phyloP scores from a whole-genome alignment of 805 yeast genomes.

The Saccharomycopsis schoenii region DNA sequence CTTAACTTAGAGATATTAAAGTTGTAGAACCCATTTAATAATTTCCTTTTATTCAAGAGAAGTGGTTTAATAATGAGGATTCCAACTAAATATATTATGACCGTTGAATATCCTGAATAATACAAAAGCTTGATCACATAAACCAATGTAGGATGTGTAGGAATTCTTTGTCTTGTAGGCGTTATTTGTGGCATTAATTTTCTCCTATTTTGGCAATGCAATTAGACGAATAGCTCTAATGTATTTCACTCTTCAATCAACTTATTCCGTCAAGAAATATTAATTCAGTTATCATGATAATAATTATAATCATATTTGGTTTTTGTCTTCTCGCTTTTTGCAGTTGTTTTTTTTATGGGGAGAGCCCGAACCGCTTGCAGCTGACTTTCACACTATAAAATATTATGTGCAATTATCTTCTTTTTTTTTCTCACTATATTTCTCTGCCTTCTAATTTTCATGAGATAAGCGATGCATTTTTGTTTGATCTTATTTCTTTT shows the following conservation, averaged over 20 bases:
- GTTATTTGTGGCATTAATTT: background rate
- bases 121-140: constrained; percentile 14
- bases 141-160: constrained; percentile 14
- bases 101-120: constrained; percentile 13
- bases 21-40: constrained; percentile 6
- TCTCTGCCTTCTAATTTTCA: background rate
- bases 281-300: too few species aligned
- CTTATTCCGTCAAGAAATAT: too few species aligned
- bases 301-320: too few species aligned
- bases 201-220: background rate
- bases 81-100: constrained; percentile 9
- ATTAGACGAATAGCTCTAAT: too few species aligned
- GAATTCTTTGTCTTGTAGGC: background rate
- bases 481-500: background rate
- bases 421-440: background rate
- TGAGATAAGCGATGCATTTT: background rate
- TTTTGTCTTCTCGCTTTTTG: too few species aligned
- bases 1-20: constrained; percentile 4
- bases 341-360: background rate
- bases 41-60: constrained; percentile 7
- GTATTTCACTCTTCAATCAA: too few species aligned
- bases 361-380: background rate
- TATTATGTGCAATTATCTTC: background rate
- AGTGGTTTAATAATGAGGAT: constrained; percentile 13
- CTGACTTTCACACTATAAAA: too few species aligned